Conservation (phyloP, 1,284 basidiomycete genomes). For the Wolfiporia cocos region DNA sequence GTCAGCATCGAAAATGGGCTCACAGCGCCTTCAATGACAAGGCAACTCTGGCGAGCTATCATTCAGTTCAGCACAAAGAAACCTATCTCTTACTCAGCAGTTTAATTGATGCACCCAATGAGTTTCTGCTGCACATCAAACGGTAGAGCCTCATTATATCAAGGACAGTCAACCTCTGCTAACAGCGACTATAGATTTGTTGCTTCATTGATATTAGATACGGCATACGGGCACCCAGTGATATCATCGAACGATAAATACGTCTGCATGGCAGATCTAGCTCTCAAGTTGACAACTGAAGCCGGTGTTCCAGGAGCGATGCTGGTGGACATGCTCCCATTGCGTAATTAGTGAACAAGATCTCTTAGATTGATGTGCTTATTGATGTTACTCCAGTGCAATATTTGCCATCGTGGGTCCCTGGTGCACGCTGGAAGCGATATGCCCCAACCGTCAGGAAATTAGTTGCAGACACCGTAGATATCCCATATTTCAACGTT, state of each 20-base stretch:
- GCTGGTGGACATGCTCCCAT: conserved; percentile 15
- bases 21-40: conserved; percentile 22
- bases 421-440: conserved; percentile 42
- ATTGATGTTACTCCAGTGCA: conserved; percentile 19
- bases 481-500: conserved; percentile 14
- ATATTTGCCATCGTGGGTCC: conserved; percentile 46
- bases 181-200: conserved; percentile 5
- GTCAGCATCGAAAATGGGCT: conserved; percentile 24
- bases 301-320: conserved; percentile 11
- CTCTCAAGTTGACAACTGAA: conserved; percentile 6
- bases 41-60: conserved; percentile 16
- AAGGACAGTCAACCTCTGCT: neutral
- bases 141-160: conserved; percentile 12
- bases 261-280: conserved; percentile 11
- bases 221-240: conserved; percentile 14
- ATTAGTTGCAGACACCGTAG: conserved; percentile 33
- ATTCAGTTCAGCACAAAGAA: conserved; percentile 20
- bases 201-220: conserved; percentile 9
- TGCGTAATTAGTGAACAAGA: conserved; percentile 3
- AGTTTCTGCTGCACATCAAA: conserved; percentile 19
- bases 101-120: conserved; percentile 17
- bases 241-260: conserved; percentile 9
- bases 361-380: neutral
- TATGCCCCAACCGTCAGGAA: conserved; percentile 31
- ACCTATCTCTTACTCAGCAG: conserved; percentile 19